These are phyloP conservation scores for Boletus subcaerulescens DNA, from an alignment of 768 basidiomycete species.

Conservation along the genomic window DNA sequence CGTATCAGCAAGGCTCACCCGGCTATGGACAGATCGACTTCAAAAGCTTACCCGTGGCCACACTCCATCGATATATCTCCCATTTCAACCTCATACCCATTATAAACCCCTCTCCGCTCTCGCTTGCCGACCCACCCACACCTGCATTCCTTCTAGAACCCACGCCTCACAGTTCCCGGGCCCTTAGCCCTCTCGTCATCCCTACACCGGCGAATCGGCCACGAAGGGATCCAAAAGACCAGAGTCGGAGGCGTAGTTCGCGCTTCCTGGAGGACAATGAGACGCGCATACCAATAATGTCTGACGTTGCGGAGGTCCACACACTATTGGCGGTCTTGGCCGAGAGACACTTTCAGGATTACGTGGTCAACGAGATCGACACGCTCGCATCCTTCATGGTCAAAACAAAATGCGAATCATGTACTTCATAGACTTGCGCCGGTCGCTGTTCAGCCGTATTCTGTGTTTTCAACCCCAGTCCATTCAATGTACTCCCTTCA, in stretches of 20 bases:
- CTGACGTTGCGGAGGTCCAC: constrained; percentile 69
- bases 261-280: constrained; percentile 64
- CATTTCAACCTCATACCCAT: constrained; percentile 70
- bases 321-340: constrained; percentile 64
- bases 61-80: constrained; percentile 68
- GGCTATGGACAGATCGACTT: constrained; percentile 63
- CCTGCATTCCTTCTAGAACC: constrained; percentile 59
- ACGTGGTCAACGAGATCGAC: constrained; percentile 67
- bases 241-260: constrained; percentile 62
- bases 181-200: constrained; percentile 46
- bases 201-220: constrained; percentile 68
- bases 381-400: constrained; percentile 82
- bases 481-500: constrained; percentile 17
- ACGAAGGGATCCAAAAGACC: constrained; percentile 64
- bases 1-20: constrained; percentile 7
- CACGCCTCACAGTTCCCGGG: constrained; percentile 42
- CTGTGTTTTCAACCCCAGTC: constrained; percentile 2
- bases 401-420: constrained; percentile 52
- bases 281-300: constrained; percentile 60
- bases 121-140: constrained; percentile 65
- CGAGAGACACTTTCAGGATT: constrained; percentile 69
- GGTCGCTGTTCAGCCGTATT: constrained; percentile 15
- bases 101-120: constrained; percentile 68
- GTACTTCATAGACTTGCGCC: constrained; percentile 17
- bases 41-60: constrained; percentile 58